Evolutionary conservation across 2,329 filamentous ascomycete genomes (phyloP).

Genomic region (Kalaharituber pfeilii): DNA sequence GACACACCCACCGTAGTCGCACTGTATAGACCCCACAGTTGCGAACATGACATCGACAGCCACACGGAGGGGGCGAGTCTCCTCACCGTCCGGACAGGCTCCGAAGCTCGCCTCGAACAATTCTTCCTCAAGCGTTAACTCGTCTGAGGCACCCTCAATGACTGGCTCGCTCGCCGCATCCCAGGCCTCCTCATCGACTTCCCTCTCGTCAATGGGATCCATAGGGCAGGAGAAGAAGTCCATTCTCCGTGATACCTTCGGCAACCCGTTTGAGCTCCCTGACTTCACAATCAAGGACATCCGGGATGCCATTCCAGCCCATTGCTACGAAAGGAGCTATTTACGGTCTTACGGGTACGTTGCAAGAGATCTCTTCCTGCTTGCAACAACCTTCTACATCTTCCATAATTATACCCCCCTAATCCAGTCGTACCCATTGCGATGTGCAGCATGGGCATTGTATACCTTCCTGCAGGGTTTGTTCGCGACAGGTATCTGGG

Average conservation of each 20-base stretch:
- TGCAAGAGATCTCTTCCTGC: constrained; percentile 54
- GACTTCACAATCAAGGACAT: constrained; percentile 98
- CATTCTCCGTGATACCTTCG: constrained; percentile 68
- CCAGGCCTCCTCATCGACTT: constrained; percentile 57
- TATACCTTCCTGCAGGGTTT: constrained; percentile 77
- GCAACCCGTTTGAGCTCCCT: constrained; percentile 83
- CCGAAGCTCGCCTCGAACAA: neutral
- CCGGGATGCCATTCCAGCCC: constrained; percentile 87
- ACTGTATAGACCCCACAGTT: too few species aligned
- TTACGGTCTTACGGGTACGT: constrained; percentile 64
- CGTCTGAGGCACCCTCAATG: neutral
- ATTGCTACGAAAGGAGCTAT: constrained; percentile 84
- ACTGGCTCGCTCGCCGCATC: neutral
- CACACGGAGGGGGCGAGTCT: neutral
- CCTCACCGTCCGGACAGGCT: neutral
- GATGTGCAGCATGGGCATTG: constrained; percentile 36
- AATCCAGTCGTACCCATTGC: constrained; percentile 41
- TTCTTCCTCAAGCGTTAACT: neutral
- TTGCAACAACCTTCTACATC: constrained; percentile 64
- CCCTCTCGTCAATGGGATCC: constrained; percentile 74
- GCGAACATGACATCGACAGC: neutral
- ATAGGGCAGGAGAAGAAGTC: constrained; percentile 38
- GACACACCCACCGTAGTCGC: too few species aligned
- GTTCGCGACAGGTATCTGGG: constrained; percentile 87
- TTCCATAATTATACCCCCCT: constrained; percentile 63